Evolutionary conservation across 495 filamentous ascomycete species (phyloP).

Genomic region (Apiosordaria backusii): DNA sequence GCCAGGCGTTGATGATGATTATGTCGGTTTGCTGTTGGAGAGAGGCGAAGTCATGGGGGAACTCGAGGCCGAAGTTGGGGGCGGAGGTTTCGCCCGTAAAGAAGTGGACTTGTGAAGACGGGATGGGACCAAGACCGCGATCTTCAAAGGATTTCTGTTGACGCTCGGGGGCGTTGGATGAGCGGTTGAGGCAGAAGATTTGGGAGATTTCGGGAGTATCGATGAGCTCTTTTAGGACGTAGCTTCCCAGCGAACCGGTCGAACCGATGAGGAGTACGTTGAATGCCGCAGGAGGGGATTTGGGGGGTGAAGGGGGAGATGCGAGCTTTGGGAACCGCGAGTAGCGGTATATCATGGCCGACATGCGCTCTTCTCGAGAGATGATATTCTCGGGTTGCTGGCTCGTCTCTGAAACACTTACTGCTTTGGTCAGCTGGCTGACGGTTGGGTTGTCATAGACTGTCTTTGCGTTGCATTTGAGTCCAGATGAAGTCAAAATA

Average conservation of each 20-base stretch:
- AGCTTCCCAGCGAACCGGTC: conserved; percentile 1
- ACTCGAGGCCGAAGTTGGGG: neutral
- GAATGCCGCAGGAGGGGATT: neutral
- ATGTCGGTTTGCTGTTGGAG: conserved; percentile 2
- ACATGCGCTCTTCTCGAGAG: conserved; percentile 5
- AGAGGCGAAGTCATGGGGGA: neutral
- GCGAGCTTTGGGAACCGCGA: neutral
- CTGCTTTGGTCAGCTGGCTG: neutral
- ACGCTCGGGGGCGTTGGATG: neutral
- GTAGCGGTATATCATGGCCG: neutral
- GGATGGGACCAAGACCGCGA: neutral
- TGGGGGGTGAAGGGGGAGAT: neutral
- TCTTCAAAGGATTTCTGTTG: neutral
- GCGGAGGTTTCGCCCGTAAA: conserved; percentile 2
- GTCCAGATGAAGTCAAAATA: neutral
- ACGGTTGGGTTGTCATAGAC: conserved; percentile 5
- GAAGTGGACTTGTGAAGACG: neutral
- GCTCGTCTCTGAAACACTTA: neutral
- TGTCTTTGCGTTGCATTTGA: neutral
- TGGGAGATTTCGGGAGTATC: neutral
- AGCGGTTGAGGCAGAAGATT: conserved; percentile 3
- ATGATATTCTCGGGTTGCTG: neutral
- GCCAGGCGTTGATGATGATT: conserved; percentile 13
- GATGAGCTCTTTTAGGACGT: neutral
- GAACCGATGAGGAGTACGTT: conserved; percentile 1